phyloP scores from a whole-genome alignment of 1,284 basidiomycete genomes.

The Trametes hirsuta region DNA sequence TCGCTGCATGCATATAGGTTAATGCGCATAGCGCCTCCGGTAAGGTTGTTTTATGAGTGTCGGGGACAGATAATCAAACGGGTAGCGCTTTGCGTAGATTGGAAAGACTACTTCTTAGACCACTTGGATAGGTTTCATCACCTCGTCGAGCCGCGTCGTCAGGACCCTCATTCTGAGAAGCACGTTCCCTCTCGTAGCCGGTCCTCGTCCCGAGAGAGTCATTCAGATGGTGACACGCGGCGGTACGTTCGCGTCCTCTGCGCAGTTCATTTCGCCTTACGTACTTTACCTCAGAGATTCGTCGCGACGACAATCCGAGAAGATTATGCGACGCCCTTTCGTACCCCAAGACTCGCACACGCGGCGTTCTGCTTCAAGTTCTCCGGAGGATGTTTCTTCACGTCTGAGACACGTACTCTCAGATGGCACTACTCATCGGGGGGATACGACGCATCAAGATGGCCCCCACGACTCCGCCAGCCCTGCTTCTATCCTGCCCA shows the following conservation, averaged over 20 bases:
- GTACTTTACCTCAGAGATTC: not conserved
- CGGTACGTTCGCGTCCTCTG: not conserved
- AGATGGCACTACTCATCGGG: no score
- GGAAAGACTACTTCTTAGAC: slow-evolving; percentile 18
- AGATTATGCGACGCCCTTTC: no score
- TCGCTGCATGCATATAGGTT: not conserved
- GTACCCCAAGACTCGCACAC: no score
- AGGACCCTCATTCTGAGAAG: no score
- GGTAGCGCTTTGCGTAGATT: not conserved
- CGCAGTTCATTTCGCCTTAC: not conserved
- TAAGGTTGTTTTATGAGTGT: not conserved
- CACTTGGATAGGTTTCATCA: slow-evolving; percentile 9
- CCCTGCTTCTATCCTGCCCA: not conserved
- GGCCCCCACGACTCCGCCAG: not conserved
- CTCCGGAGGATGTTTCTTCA: no score
- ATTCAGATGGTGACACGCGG: not conserved
- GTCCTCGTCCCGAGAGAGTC: not conserved
- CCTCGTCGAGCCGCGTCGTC: not conserved
- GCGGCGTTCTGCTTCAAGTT: no score
- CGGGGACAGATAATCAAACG: not conserved
- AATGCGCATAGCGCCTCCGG: slow-evolving; percentile 10
- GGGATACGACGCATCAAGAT: not conserved
- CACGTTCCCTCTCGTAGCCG: not conserved
- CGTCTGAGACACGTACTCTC: no score
- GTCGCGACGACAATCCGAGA: no score